Conservation (phyloP, 2,329 filamentous ascomycete genomes). For the Alternaria sp. region DNA sequence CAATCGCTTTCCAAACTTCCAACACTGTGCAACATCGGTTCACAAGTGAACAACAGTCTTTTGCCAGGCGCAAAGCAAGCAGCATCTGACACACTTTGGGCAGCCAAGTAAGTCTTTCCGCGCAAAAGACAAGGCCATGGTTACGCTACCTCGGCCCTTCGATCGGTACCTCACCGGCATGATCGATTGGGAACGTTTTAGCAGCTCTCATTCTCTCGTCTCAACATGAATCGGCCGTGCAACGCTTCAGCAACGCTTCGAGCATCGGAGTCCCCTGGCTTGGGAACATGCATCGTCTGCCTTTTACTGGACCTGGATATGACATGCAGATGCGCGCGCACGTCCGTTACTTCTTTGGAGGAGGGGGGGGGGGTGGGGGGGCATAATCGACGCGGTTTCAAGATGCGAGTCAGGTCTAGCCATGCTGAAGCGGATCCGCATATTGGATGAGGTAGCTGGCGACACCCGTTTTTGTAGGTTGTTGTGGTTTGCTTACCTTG, state of each 20-base stretch:
- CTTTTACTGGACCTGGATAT: neutral
- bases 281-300: neutral
- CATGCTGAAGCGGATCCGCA: neutral
- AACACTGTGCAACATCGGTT: neutral
- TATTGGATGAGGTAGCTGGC: neutral
- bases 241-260: neutral
- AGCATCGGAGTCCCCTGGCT: neutral
- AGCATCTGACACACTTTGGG: no score
- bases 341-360: neutral
- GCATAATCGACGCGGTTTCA: neutral
- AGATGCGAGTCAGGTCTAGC: neutral
- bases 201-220: neutral
- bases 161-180: constrained; percentile 10
- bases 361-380: neutral
- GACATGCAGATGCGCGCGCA: neutral
- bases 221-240: neutral
- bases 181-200: neutral
- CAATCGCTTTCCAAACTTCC: neutral
- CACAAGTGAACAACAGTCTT: no score
- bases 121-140: neutral
- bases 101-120: neutral
- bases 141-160: constrained; percentile 3
- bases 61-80: no score
- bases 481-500: neutral
- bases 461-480: no score